Conservation (phyloP, 2,329 filamentous ascomycete genomes). For the Fusarium lyarnte region DNA sequence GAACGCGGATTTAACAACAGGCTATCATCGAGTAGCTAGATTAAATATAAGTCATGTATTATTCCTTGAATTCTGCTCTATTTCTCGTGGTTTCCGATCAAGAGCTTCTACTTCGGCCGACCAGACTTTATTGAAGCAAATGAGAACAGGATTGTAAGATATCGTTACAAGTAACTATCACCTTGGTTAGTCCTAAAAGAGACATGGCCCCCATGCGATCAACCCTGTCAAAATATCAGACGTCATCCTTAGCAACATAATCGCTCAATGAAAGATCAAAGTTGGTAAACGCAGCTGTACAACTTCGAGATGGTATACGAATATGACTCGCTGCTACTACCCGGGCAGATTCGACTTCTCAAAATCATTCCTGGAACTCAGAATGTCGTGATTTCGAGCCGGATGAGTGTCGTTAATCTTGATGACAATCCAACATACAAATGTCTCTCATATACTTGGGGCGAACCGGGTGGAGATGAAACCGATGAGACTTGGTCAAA, state of each 20-base stretch:
- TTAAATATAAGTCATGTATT: neutral
- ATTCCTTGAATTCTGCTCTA: neutral
- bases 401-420: neutral
- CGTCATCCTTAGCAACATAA: neutral
- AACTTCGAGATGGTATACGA: neutral
- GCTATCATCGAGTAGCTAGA: neutral
- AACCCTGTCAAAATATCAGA: neutral
- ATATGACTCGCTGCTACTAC: neutral
- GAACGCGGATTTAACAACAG: neutral
- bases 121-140: neutral
- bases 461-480: neutral
- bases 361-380: neutral
- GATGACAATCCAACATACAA: neutral
- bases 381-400: neutral
- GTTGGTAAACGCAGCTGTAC: no score
- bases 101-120: neutral
- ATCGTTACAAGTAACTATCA: neutral
- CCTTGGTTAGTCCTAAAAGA: neutral
- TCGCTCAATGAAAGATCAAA: neutral
- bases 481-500: neutral
- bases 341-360: neutral
- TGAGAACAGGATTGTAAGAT: neutral
- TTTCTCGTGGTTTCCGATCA: neutral
- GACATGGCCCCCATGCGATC: neutral
- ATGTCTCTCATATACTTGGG: constrained; percentile 3